Conservation (phyloP, 768 basidiomycete genomes). For the Agaricus blazei region DNA sequence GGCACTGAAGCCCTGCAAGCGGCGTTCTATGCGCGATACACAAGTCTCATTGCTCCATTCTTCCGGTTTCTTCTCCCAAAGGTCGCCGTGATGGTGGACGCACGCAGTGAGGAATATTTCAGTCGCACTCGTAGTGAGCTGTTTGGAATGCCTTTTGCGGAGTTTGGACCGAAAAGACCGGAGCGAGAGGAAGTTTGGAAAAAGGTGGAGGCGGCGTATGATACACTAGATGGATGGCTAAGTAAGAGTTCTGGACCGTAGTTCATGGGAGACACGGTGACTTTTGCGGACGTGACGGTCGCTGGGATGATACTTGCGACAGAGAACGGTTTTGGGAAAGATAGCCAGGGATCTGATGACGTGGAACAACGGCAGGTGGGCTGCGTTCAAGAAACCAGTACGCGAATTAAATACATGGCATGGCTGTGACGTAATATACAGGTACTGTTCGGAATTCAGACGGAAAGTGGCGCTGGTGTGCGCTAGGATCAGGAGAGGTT, state of each 20-base stretch:
- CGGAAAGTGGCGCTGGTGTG: too few species aligned
- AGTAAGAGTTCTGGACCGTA: slow-evolving; percentile 1
- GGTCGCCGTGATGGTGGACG: not conserved
- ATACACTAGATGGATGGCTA: slow-evolving; percentile 7
- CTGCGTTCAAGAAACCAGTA: not conserved
- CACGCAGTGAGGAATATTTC: slow-evolving; percentile 10
- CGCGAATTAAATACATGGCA: too few species aligned
- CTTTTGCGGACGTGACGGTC: slow-evolving; percentile 12
- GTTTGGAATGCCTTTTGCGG: not conserved
- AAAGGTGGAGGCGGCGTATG: slow-evolving; percentile 2
- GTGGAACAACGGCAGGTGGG: slow-evolving; percentile 19
- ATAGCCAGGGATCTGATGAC: slow-evolving; percentile 14
- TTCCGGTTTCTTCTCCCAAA: slow-evolving; percentile 5
- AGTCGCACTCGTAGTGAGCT: not conserved
- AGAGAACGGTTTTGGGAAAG: slow-evolving; percentile 12
- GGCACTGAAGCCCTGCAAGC: slow-evolving; percentile 27
- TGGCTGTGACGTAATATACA: too few species aligned
- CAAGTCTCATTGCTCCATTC: slow-evolving; percentile 10
- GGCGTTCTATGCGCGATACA: slow-evolving; percentile 19
- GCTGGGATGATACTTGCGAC: slow-evolving; percentile 1
- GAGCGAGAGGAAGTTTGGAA: not conserved
- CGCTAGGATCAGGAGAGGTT: too few species aligned
- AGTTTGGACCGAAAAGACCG: slow-evolving; percentile 1
- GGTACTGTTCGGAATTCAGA: too few species aligned
- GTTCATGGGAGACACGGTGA: slow-evolving; percentile 7